These are phyloP conservation scores for Metschnikowia lunata DNA, from an alignment of 805 yeast species.

Conservation along the genomic window DNA sequence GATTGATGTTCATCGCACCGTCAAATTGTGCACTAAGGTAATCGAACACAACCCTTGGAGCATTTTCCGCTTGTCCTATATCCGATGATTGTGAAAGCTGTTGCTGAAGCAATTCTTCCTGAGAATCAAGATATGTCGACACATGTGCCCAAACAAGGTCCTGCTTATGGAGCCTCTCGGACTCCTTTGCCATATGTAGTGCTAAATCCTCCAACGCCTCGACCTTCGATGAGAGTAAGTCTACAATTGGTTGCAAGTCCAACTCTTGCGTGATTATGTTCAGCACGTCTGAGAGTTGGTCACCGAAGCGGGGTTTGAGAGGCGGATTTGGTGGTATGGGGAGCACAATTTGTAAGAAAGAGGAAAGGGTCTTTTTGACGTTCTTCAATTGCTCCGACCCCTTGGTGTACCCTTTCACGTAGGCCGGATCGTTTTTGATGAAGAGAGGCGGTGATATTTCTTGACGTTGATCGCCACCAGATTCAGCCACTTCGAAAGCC, in stretches of 20 bases:
- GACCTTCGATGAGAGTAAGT: constrained; percentile 25
- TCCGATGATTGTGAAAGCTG: constrained; percentile 2
- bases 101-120: constrained; percentile 24
- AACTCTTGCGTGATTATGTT: constrained; percentile 33
- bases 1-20: background rate
- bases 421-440: constrained; percentile 19
- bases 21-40: background rate
- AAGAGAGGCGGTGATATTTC: background rate
- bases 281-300: constrained; percentile 27
- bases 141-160: constrained; percentile 28
- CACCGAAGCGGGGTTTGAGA: background rate
- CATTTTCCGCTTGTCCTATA: background rate
- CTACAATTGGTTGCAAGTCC: constrained; percentile 31
- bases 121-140: constrained; percentile 17
- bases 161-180: constrained; percentile 27
- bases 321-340: background rate
- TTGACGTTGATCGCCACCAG: constrained; percentile 13
- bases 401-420: constrained; percentile 31
- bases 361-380: constrained; percentile 16
- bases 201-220: constrained; percentile 26
- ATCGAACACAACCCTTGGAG: background rate
- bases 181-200: constrained; percentile 21
- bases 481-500: constrained; percentile 13
- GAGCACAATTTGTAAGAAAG: constrained; percentile 4
- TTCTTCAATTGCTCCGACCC: constrained; percentile 29